These are phyloP conservation scores for Clitopilus passeckerianus DNA, from an alignment of 768 basidiomycete species.

Conservation along the genomic window DNA sequence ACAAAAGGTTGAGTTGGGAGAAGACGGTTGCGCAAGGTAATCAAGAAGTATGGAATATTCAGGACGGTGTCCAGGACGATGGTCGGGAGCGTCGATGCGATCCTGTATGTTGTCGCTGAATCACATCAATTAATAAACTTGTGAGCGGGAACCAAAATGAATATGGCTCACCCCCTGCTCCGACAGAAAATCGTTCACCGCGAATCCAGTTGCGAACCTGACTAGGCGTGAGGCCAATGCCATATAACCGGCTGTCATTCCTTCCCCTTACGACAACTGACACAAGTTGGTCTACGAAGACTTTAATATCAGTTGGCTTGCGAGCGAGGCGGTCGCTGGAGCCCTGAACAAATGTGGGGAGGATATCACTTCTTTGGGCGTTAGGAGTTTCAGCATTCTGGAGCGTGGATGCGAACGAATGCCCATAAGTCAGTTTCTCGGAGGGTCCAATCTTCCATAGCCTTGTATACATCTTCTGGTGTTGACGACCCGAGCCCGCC, in stretches of 20 bases:
- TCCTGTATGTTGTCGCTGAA: conserved; percentile 63
- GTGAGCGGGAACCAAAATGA: background rate
- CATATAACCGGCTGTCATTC: conserved; percentile 35
- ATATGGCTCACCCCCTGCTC: conserved; percentile 65
- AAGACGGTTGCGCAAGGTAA: conserved; percentile 58
- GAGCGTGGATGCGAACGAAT: conserved; percentile 54
- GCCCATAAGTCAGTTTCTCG: conserved; percentile 68
- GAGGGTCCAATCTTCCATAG: conserved; percentile 74
- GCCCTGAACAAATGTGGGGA: conserved; percentile 30
- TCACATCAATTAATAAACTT: background rate
- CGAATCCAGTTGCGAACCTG: conserved; percentile 50
- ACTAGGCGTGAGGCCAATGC: conserved; percentile 41
- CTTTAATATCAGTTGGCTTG: conserved; percentile 48
- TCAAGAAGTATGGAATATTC: conserved; percentile 60
- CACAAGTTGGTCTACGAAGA: conserved; percentile 56
- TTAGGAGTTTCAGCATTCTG: conserved; percentile 21
- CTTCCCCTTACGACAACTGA: conserved; percentile 56
- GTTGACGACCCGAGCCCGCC: conserved; percentile 16
- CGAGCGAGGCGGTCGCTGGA: conserved; percentile 37
- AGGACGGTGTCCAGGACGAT: conserved; percentile 60
- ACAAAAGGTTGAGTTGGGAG: conserved; percentile 45
- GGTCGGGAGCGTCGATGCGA: conserved; percentile 68
- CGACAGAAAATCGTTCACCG: conserved; percentile 68
- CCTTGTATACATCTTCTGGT: conserved; percentile 34
- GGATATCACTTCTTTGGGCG: conserved; percentile 23